These are phyloP conservation scores for Sporisorium scitamineum DNA, from an alignment of 1,284 basidiomycete species.

Conservation along the genomic window DNA sequence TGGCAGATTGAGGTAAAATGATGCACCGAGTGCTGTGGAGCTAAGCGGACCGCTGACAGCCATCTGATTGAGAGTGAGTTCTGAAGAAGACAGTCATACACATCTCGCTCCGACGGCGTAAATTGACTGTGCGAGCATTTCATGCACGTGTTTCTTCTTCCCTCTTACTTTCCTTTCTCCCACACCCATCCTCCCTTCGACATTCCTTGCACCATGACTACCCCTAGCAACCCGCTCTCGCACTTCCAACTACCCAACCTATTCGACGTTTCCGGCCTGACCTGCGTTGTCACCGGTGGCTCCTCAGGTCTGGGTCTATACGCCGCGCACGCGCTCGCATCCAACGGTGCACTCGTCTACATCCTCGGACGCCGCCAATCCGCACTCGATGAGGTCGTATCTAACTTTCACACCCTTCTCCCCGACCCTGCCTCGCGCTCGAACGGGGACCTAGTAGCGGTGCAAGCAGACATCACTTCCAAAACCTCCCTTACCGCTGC, in stretches of 20 bases:
- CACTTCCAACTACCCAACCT: conserved; percentile 20
- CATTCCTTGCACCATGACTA: conserved; percentile 1
- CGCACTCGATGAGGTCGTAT: conserved; percentile 24
- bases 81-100: too few relatives aligned
- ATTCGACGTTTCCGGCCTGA: conserved; percentile 34
- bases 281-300: conserved; percentile 48
- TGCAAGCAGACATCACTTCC: conserved; percentile 41
- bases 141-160: background rate
- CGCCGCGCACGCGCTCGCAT: conserved; percentile 46
- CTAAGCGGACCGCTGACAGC: too few relatives aligned
- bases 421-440: background rate
- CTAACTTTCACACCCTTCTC: conserved; percentile 11
- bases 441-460: conserved; percentile 20
- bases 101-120: too few relatives aligned
- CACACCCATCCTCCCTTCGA: background rate
- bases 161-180: background rate
- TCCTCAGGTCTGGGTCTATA: conserved; percentile 47
- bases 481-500: conserved; percentile 35
- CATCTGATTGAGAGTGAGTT: too few relatives aligned
- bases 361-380: conserved; percentile 45
- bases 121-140: background rate
- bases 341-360: conserved; percentile 53
- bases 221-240: conserved; percentile 16
- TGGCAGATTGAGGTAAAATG: too few relatives aligned
- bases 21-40: too few relatives aligned